These are phyloP conservation scores for Fraxinus velutina DNA, from an alignment of 305 asterid genomes.

Conservation along the genomic window DNA sequence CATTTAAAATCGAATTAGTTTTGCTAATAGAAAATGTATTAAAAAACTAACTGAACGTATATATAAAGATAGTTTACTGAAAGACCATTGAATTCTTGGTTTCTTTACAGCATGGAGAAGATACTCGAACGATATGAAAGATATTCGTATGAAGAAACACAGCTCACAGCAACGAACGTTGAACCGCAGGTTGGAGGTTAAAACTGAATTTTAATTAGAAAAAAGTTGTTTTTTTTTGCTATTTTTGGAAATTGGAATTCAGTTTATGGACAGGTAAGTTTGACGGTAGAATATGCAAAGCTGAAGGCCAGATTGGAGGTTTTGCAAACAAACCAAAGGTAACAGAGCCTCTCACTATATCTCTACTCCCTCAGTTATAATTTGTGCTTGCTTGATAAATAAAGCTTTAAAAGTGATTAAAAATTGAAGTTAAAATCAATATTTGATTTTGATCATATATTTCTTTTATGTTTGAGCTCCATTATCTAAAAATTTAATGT, in stretches of 20 bases:
- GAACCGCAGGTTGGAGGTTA: conserved; percentile 45
- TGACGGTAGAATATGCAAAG: conserved; percentile 64
- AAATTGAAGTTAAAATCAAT: no score
- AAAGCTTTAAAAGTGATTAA: neutral
- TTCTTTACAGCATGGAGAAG: conserved; percentile 66
- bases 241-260: neutral
- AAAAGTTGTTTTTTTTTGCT: neutral
- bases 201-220: neutral
- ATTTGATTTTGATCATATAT: no score
- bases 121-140: conserved; percentile 77
- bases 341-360: neutral
- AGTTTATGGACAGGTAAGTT: conserved; percentile 50
- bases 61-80: neutral
- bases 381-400: neutral
- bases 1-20: neutral
- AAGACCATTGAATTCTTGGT: neutral
- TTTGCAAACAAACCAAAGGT: conserved; percentile 67
- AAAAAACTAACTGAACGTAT: neutral
- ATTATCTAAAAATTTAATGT: neutral
- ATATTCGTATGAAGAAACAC: conserved; percentile 53
- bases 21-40: neutral
- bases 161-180: conserved; percentile 36
- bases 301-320: conserved; percentile 79
- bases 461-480: neutral
- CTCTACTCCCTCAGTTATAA: neutral